These are phyloP conservation scores for Diaporthe eres DNA, from an alignment of 2,329 filamentous ascomycete species.

Conservation along the genomic window DNA sequence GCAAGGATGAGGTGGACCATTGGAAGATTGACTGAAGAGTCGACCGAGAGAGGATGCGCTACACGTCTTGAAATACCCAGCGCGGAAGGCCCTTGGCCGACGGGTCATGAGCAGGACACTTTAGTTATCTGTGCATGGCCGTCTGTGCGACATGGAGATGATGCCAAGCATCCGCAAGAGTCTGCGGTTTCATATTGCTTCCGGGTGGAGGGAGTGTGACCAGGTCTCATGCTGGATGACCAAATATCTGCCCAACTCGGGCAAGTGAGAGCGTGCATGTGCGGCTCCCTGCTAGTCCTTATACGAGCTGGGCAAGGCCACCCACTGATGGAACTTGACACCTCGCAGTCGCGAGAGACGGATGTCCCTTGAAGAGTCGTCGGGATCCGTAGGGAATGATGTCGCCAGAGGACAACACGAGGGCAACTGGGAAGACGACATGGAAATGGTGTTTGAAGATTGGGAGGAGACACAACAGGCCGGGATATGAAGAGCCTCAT, in stretches of 20 bases:
- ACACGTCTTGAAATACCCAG: background rate
- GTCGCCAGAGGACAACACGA: background rate
- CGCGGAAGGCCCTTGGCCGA: background rate
- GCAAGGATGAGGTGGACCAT: constrained; percentile 88
- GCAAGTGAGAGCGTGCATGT: background rate
- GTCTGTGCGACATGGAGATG: background rate
- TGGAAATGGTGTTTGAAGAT: background rate
- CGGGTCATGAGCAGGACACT: background rate
- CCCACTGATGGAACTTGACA: background rate
- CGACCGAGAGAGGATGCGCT: background rate
- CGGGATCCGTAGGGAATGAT: background rate
- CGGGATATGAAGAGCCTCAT: constrained; percentile 10
- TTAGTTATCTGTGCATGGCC: background rate
- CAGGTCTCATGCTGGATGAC: background rate
- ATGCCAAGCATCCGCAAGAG: background rate
- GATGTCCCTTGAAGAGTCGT: background rate
- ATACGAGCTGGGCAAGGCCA: background rate
- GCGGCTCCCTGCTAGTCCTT: background rate
- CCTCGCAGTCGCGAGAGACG: background rate
- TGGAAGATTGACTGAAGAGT: constrained; percentile 89
- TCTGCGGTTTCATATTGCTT: background rate
- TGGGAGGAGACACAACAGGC: background rate
- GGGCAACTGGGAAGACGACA: background rate
- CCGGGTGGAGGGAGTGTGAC: background rate
- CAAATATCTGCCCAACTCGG: background rate